These are phyloP conservation scores for Pseudopyricularia javanii DNA, from an alignment of 2,329 filamentous ascomycete genomes.

Conservation along the genomic window DNA sequence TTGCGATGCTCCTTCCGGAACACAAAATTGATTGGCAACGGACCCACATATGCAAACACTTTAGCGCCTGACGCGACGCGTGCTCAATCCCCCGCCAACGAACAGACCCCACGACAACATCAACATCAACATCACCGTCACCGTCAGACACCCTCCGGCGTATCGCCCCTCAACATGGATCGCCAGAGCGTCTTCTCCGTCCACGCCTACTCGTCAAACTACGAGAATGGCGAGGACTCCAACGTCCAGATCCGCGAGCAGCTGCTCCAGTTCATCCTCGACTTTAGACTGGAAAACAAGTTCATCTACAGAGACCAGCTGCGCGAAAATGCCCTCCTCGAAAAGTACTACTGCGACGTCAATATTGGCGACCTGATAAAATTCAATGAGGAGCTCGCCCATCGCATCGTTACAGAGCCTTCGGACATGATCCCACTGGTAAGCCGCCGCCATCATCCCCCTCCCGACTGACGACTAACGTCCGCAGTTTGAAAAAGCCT, in stretches of 20 bases:
- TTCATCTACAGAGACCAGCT: constrained; percentile 98
- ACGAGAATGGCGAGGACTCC: constrained; percentile 54
- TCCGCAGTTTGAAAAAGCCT: constrained; percentile 71
- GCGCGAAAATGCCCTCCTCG: constrained; percentile 83
- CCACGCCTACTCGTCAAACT: constrained; percentile 62
- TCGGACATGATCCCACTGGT: constrained; percentile 87
- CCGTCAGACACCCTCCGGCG: not conserved
- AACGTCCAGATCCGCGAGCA: constrained; percentile 63
- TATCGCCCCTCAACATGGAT: constrained; percentile 50
- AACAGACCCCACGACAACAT: constrained; percentile 1
- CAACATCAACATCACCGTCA: not conserved
- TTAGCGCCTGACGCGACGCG: too few relatives aligned
- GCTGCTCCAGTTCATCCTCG: constrained; percentile 82
- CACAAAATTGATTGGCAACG: too few relatives aligned
- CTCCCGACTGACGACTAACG: not conserved
- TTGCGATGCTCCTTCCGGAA: too few relatives aligned
- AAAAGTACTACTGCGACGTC: constrained; percentile 92
- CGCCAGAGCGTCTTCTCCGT: constrained; percentile 76
- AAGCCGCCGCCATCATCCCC: too few relatives aligned
- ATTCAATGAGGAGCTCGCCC: constrained; percentile 89
- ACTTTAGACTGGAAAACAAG: constrained; percentile 85
- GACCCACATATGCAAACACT: too few relatives aligned
- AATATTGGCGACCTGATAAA: constrained; percentile 93
- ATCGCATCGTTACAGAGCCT: constrained; percentile 79
- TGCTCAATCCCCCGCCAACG: too few relatives aligned